Evolutionary conservation across 2,329 filamentous ascomycete species (phyloP).

Genomic region (Septoria petroselini): DNA sequence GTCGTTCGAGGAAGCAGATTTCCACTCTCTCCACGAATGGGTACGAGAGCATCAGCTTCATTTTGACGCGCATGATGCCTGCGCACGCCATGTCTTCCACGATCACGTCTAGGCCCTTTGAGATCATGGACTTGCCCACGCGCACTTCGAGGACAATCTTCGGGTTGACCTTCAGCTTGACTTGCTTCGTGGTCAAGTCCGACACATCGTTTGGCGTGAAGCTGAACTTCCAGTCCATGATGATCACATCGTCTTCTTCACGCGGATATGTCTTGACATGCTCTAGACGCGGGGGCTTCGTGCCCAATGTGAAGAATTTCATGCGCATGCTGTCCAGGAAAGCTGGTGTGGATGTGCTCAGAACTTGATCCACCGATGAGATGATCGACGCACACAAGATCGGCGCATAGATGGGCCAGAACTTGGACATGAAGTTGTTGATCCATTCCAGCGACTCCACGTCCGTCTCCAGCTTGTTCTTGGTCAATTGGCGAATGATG

Average conservation of each 20-base stretch:
- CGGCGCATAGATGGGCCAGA: slow-evolving; percentile 98
- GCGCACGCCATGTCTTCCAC: slow-evolving; percentile 97
- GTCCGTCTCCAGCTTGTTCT: slow-evolving; percentile 84
- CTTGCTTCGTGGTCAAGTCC: slow-evolving; percentile 83
- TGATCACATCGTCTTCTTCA: slow-evolving; percentile 87
- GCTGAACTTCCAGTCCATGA: slow-evolving; percentile 99
- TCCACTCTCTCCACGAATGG: slow-evolving; percentile 93
- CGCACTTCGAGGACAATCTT: slow-evolving; percentile 94
- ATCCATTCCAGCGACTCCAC: slow-evolving; percentile 96
- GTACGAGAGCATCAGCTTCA: slow-evolving; percentile 94
- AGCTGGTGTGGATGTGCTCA: slow-evolving; percentile 84
- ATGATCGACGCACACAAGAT: slow-evolving; percentile 90
- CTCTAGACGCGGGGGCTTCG: slow-evolving; percentile 92
- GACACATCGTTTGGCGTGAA: slow-evolving; percentile 93
- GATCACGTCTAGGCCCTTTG: slow-evolving; percentile 94
- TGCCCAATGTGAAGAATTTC: slow-evolving; percentile 89
- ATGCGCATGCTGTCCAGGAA: slow-evolving; percentile 93
- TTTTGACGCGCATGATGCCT: slow-evolving; percentile 92
- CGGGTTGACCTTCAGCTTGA: slow-evolving; percentile 94
- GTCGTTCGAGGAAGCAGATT: slow-evolving; percentile 87
- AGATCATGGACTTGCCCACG: slow-evolving; percentile 92
- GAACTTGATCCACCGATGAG: slow-evolving; percentile 89
- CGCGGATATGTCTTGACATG: slow-evolving; percentile 98
- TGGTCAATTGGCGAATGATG: slow-evolving; percentile 80
- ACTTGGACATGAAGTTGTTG: slow-evolving; percentile 96